Evolutionary conservation across 371 early-diverging fungal species (phyloP), one percentile per base, ranked within the genome.

Genomic region (Syncephalastrum sp.): DNA sequence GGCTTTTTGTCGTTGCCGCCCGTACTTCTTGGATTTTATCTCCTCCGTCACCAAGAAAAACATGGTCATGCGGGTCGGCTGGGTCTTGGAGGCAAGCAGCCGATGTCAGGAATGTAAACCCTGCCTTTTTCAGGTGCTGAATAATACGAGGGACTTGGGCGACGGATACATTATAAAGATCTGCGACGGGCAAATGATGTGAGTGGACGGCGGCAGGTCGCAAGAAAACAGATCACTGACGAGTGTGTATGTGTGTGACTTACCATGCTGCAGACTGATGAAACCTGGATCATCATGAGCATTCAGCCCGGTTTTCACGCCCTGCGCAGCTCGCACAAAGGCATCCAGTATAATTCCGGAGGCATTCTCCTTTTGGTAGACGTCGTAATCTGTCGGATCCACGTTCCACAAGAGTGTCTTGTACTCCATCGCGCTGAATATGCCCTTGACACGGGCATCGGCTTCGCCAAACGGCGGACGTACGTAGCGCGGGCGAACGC

Each of bases 381-480:
- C 66, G 50, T 63, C 53, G 47, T 70, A 74, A 51, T 74, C 74
- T 10, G 68, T 74, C 27, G 74, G 78, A 58, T 82, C 79, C 0
- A 79, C 76, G 48, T 82, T 79, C 82, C 82, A 82, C 24, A 82
- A 60, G 42, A 79, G 45, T 3, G 73, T 55, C 47, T 74, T 64
- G 56, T 82, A 83, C 1, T 75, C 81, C 69, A 82, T 63, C 3
- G 67, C 54, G 15, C 68, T 65, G 47, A 82, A 57, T 1, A 77
- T 50, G n/a, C 57, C 60, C 33, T 79, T 78, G 46, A 82, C 80
- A 15, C 82, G 74, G 4, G 61, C 63, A 27, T 77, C 72, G 38
- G 71, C 74, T 47, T 81, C 84, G 41, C 81, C 79, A 64, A 62
- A 84, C 5, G 87, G 83, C 14, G 85, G 84, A 16, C 87, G 77